phyloP scores from a whole-genome alignment of 2,329 filamentous ascomycete species.

The Metarhizium brunneum region DNA sequence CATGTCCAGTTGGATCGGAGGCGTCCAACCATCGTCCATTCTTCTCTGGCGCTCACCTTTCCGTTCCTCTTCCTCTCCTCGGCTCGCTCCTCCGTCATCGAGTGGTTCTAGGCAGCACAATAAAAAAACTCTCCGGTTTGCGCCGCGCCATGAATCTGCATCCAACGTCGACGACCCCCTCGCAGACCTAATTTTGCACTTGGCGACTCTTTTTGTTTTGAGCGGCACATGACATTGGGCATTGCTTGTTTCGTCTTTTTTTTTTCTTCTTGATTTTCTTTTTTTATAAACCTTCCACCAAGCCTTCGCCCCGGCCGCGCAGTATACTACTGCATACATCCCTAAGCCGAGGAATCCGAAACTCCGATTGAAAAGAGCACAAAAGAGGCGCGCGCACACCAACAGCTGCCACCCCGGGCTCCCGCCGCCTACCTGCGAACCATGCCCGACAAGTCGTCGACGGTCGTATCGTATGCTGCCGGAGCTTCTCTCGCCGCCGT shows the following conservation, averaged over 20 bases:
- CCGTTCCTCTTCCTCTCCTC: not conserved
- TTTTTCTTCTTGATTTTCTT: not conserved
- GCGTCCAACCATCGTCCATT: not conserved
- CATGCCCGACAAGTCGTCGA: conserved; percentile 29
- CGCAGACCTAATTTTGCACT: not conserved
- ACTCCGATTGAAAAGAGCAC: not conserved
- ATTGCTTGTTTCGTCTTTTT: not conserved
- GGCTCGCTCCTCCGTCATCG: not conserved
- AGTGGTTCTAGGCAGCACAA: not conserved
- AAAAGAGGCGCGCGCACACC: not conserved
- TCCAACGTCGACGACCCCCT: not conserved
- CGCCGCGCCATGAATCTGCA: not conserved
- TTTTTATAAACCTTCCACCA: not conserved
- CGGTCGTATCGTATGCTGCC: conserved; percentile 76
- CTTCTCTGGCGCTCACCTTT: not conserved
- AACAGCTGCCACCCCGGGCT: conserved; percentile 4
- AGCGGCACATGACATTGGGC: not conserved
- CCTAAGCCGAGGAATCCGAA: not conserved
- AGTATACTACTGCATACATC: not conserved
- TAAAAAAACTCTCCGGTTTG: not conserved
- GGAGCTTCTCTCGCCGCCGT: conserved; percentile 91
- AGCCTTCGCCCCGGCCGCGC: not conserved
- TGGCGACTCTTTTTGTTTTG: not conserved
- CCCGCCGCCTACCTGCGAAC: conserved; percentile 2
- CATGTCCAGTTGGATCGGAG: not conserved